Evolutionary conservation across 192 early-diverging fungal species (phyloP), one percentile per base, ranked within the genome.

Genomic region (Glomus cerebriforme): DNA sequence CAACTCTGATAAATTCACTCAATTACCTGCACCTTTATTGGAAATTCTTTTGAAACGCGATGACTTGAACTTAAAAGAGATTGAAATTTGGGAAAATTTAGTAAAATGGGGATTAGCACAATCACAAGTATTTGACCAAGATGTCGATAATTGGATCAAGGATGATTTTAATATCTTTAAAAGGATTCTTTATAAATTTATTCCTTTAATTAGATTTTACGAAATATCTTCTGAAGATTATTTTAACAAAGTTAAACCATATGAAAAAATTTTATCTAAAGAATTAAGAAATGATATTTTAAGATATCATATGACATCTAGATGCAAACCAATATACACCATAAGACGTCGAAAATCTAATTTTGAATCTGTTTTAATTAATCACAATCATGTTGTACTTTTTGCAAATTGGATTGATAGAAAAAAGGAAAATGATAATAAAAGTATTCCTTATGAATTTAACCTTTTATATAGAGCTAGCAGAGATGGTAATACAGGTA

Each of bases 71-170:
- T 29, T 66, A 39, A 4, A 78, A 31, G 76, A 78, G 67, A 58
- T 78, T 67, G 24, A 67, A 31, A 35, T 78, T 31, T 78, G 76
- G 76, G n/a, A 78, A 29, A 7, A 29, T 67, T 5, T 67, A 3
- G 24, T 78, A 27, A 66, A 78, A 68, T 78, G 76, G 76, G 76
- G 64, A 58, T 58, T 73, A 2, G 71, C 43, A 3, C 3, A 6
- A 43, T 2, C 27, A 26, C 9, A 13, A 58, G 12, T 13, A 43
- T 7, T 43, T 47, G 3, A 64, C 13, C 4, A 65, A 29, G 9
- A 64, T 19, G 8, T 8, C 37, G 1, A 7, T 39, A 39, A 8
- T 9, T 39, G 37, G 37, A 8, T 9, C 7, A 3, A 39, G 7
- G 37, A 39, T 39, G 37, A 39, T 7, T 67, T 9, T 39, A 39